These are phyloP conservation scores for Leccinellum luteum DNA, from an alignment of 768 basidiomycete species.

Conservation along the genomic window DNA sequence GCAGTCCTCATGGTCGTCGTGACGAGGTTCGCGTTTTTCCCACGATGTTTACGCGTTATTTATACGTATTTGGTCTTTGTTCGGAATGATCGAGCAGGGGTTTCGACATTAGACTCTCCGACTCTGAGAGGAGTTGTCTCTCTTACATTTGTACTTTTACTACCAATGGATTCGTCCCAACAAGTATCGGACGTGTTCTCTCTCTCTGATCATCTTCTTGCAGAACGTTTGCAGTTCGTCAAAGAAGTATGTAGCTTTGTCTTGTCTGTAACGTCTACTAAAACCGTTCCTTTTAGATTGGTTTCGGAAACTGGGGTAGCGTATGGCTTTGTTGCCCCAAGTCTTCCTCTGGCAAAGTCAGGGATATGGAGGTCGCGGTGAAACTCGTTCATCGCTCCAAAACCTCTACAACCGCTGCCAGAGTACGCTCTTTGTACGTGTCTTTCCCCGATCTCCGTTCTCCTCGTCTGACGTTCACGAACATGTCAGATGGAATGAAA, in stretches of 20 bases:
- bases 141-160: conserved; percentile 26
- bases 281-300: conserved; percentile 52
- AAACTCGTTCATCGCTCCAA: conserved; percentile 89
- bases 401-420: conserved; percentile 80
- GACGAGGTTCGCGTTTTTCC: conserved; percentile 21
- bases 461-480: not conserved
- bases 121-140: not conserved
- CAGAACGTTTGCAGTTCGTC: conserved; percentile 69
- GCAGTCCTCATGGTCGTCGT: conserved; percentile 16
- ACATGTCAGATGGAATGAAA: conserved; percentile 85
- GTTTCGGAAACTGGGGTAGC: conserved; percentile 91
- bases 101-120: not conserved
- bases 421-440: conserved; percentile 82
- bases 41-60: conserved; percentile 33
- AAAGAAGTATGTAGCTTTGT: conserved; percentile 53
- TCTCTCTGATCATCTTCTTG: conserved; percentile 68
- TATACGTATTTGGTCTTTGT: conserved; percentile 25
- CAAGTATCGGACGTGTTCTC: conserved; percentile 61
- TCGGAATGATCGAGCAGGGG: conserved; percentile 16
- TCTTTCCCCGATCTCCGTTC: not conserved
- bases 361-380: conserved; percentile 67
- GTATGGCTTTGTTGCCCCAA: conserved; percentile 80
- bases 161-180: conserved; percentile 23
- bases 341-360: conserved; percentile 41
- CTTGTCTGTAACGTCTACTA: not conserved